Conservation (phyloP, 768 basidiomycete species). For the Hemileccinum rubropunctum region DNA sequence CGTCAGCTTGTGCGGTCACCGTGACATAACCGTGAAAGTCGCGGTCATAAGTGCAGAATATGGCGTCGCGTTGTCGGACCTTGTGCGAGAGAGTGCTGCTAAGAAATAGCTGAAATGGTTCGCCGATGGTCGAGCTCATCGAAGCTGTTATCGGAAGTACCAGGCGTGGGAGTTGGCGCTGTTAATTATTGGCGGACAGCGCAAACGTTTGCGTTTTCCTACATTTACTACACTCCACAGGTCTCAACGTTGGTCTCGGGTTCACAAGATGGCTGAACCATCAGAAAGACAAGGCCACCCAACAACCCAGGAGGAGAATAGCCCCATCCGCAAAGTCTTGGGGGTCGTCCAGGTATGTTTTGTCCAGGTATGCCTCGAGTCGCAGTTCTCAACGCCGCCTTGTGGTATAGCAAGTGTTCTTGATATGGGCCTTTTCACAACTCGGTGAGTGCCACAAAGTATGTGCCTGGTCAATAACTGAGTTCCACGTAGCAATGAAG, state of each 20-base stretch:
- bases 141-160: neutral
- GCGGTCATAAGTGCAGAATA: constrained; percentile 18
- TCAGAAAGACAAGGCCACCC: constrained; percentile 19
- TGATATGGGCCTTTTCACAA: constrained; percentile 66
- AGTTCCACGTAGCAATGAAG: constrained; percentile 39
- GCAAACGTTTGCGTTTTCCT: neutral
- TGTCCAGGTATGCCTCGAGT: constrained; percentile 1
- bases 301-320: constrained; percentile 31
- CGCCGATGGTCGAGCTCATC: constrained; percentile 31
- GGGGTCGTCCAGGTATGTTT: constrained; percentile 42
- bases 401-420: constrained; percentile 56
- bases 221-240: constrained; percentile 3
- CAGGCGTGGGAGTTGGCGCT: constrained; percentile 23
- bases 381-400: constrained; percentile 5
- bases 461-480: neutral
- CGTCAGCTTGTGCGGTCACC: constrained; percentile 68
- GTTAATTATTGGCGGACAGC: neutral
- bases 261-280: constrained; percentile 24
- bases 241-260: neutral
- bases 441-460: constrained; percentile 43
- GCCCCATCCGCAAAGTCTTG: constrained; percentile 37
- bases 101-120: constrained; percentile 30
- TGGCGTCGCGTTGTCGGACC: neutral
- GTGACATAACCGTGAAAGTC: constrained; percentile 56
- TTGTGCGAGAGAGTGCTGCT: constrained; percentile 19